These are phyloP conservation scores for Phaeosphaeria sp. DNA, from an alignment of 2,329 filamentous ascomycete species.

Conservation along the genomic window DNA sequence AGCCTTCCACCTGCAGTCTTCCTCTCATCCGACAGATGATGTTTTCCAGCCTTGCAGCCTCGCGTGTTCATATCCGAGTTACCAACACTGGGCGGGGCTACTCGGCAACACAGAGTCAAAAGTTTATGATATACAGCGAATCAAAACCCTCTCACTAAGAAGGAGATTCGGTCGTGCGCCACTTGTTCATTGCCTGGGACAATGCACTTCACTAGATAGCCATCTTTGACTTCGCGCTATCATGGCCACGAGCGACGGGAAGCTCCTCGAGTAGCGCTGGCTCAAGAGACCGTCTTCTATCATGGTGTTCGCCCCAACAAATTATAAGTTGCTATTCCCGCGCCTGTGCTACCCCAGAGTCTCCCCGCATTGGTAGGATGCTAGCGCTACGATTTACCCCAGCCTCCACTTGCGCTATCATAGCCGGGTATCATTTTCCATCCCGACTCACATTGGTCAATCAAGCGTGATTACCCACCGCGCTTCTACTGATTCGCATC, in stretches of 20 bases:
- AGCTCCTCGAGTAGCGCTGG: neutral
- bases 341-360: constrained; percentile 4
- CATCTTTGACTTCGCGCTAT: neutral
- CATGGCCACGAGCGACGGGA: neutral
- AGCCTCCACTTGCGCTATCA: neutral
- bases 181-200: neutral
- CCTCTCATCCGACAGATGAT: neutral
- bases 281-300: neutral
- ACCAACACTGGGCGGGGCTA: neutral
- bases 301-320: neutral
- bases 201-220: neutral
- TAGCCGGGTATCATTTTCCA: constrained; percentile 9
- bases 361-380: constrained; percentile 2
- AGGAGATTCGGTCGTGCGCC: neutral
- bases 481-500: neutral
- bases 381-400: constrained; percentile 5
- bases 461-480: neutral
- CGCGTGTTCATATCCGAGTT: neutral
- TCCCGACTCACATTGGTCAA: neutral
- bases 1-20: neutral
- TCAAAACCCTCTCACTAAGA: neutral
- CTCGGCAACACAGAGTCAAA: neutral
- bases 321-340: neutral
- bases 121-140: neutral
- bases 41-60: neutral